Evolutionary conservation across 140 eudicot species (phyloP), one percentile per base, ranked within the genome.

Genomic region (Cichorium intybus): DNA sequence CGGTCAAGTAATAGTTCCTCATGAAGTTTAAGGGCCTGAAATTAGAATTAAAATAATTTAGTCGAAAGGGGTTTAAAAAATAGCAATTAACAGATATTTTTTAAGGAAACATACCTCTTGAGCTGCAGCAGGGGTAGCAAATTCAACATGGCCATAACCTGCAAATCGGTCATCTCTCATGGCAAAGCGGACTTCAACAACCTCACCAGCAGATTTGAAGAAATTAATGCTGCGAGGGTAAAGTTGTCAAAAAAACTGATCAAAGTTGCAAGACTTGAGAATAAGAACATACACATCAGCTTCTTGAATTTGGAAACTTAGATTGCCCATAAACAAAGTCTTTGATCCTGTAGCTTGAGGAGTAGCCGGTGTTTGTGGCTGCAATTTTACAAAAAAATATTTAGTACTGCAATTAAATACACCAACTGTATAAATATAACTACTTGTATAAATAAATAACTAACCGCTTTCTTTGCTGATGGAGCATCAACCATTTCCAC

Each of bases 111-210:
- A 23, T 68, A 89, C 99, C 85, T 89, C 71, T 58, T 73, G 77
- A 16, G 99, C 99, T 14, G 59, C 88, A 37, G 84, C 95, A 18
- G 84, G 81, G 21, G 97, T 79, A 35, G 87, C 79, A 53, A 94
- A 89, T 66, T 94, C 97, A 69, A 89, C 93, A 70, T 86, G 97
- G 7, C 95, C 99, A 60, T 65, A 94, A 18, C 99, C 99, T 60
- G 82, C 87, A 59, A 94, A 86, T 16, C 70, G 49, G 9, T 82
- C 95, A 31, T 66, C 62, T 43, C 66, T 77, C 34, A 62, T 26
- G 12, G 95, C 74, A 71, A 94, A 82, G 69, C 97, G 90, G 10
- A 89, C 77, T 10, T 70, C 85, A 21, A 46, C 77, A 70, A 94
- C 58, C 80, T 94, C 95, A 33, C 95, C 99, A 18, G 64, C 82